Evolutionary conservation across 1,284 basidiomycete genomes (phyloP).

Genomic region (Rhodotorula sp.): DNA sequence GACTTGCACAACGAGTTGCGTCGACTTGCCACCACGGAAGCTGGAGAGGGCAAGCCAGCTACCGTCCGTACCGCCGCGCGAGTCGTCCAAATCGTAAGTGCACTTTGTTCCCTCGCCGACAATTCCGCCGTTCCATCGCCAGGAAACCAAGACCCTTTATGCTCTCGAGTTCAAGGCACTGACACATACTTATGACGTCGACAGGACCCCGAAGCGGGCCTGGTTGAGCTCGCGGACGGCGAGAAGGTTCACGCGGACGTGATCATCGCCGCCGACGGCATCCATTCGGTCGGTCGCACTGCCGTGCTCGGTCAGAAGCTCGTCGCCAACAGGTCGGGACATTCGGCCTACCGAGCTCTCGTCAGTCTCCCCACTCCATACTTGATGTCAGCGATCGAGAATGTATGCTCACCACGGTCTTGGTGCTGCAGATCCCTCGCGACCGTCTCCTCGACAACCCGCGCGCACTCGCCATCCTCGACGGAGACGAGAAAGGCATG

Average conservation of each 20-base stretch:
- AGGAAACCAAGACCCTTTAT: background rate
- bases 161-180: background rate
- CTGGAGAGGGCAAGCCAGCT: conserved; percentile 34
- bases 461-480: background rate
- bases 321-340: conserved; percentile 41
- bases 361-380: background rate
- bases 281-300: conserved; percentile 41
- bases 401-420: too few species aligned
- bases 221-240: conserved; percentile 42
- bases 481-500: conserved; percentile 21
- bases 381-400: background rate
- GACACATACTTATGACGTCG: background rate
- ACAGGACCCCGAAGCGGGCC: conserved; percentile 40
- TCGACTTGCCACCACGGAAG: conserved; percentile 39
- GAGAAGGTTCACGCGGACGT: conserved; percentile 41
- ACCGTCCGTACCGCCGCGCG: conserved; percentile 29
- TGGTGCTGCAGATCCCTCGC: conserved; percentile 12
- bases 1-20: conserved; percentile 47
- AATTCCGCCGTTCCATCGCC: background rate
- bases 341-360: conserved; percentile 45
- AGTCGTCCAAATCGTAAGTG: conserved; percentile 30
- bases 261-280: conserved; percentile 48
- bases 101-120: background rate
- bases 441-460: conserved; percentile 6
- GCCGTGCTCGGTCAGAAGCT: conserved; percentile 41